Evolutionary conservation across 306 rosid genomes (phyloP).

Genomic region (Gastrolobium bilobum): DNA sequence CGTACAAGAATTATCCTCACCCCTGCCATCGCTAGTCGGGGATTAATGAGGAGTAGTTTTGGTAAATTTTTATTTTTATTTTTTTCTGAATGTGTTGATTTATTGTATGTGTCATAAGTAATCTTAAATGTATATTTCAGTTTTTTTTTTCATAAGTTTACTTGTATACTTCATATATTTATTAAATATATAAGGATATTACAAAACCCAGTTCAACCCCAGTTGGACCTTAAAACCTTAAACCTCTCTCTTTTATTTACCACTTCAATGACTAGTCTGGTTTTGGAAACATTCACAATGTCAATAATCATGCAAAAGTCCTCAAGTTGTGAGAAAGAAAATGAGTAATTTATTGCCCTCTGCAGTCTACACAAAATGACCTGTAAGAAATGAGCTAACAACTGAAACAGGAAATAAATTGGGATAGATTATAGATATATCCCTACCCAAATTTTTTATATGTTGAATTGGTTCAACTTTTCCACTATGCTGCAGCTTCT

Average conservation of each 20-base stretch:
- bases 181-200: background rate
- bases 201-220: background rate
- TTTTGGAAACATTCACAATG: background rate
- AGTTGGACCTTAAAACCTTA: background rate
- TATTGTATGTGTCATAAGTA: background rate
- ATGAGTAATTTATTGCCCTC: background rate
- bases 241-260: background rate
- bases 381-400: background rate
- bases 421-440: constrained; percentile 7
- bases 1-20: no score
- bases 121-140: background rate
- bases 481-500: constrained; percentile 16
- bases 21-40: no score
- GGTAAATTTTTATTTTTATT: background rate
- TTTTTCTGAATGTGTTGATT: background rate
- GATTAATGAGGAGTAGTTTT: no score
- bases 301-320: constrained; percentile 5
- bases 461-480: constrained; percentile 19
- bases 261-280: background rate
- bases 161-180: background rate
- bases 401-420: background rate
- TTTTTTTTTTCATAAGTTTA: background rate
- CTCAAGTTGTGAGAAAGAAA: constrained; percentile 7
- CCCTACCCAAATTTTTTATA: constrained; percentile 1
- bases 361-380: background rate